Evolutionary conservation across 352 stramenopile species (phyloP).

Genomic region (Elongisporangium senticosum): DNA sequence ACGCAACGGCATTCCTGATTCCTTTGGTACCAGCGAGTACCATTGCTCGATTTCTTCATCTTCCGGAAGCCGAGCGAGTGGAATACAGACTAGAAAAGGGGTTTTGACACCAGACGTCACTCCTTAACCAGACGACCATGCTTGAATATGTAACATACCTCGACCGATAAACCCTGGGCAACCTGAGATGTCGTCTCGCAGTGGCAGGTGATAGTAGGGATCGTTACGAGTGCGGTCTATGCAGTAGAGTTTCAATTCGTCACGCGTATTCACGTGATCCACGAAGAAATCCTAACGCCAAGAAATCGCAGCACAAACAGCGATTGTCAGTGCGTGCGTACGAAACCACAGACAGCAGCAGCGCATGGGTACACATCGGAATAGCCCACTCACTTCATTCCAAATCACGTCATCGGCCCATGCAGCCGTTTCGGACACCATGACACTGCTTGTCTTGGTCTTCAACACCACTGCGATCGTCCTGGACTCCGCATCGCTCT

Average conservation of each 20-base stretch:
- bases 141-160: constrained; percentile 25
- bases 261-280: constrained; percentile 50
- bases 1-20: constrained; percentile 37
- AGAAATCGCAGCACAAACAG: neutral
- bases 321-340: neutral
- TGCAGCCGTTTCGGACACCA: constrained; percentile 38
- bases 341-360: neutral
- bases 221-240: constrained; percentile 58
- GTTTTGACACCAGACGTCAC: neutral
- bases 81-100: constrained; percentile 36
- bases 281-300: constrained; percentile 59
- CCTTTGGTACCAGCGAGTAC: constrained; percentile 64
- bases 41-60: constrained; percentile 82
- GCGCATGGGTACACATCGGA: neutral
- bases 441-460: constrained; percentile 17
- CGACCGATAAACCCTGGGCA: constrained; percentile 70
- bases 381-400: constrained; percentile 34
- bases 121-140: neutral
- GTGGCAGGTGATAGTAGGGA: constrained; percentile 28
- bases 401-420: constrained; percentile 35
- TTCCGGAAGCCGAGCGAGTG: constrained; percentile 56
- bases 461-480: constrained; percentile 49
- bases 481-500: constrained; percentile 17
- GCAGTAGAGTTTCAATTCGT: constrained; percentile 66
- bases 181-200: constrained; percentile 33